phyloP scores from a whole-genome alignment of 345 rosid species.

The Triadica sebifera region DNA sequence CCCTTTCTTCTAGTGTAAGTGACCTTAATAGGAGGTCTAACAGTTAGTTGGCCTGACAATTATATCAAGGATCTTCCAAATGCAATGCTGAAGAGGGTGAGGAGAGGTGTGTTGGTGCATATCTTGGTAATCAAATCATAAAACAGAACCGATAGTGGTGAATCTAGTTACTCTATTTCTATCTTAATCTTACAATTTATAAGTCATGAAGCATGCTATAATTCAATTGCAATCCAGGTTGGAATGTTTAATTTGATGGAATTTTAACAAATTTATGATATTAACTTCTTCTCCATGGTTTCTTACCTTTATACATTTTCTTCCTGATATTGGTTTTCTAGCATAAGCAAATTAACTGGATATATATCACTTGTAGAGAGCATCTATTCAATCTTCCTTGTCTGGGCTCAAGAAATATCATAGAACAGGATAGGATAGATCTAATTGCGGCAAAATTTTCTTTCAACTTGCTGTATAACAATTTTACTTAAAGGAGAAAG shows the following conservation, averaged over 20 bases:
- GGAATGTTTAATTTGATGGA: neutral
- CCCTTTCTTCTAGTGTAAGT: no score
- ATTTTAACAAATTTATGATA: neutral
- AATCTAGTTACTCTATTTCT: neutral
- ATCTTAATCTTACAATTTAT: neutral
- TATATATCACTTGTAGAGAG: neutral
- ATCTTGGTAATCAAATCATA: neutral
- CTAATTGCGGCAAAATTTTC: neutral
- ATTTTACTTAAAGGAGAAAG: neutral
- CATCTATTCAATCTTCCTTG: neutral
- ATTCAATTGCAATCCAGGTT: neutral
- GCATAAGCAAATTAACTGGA: neutral
- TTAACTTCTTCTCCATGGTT: neutral
- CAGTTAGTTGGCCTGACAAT: neutral
- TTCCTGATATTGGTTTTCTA: neutral
- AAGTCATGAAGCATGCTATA: neutral
- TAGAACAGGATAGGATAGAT: neutral
- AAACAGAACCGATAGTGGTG: neutral
- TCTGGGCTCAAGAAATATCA: neutral
- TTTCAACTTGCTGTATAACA: neutral
- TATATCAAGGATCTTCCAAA: neutral
- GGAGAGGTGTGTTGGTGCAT: neutral
- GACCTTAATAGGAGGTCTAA: no score
- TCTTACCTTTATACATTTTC: neutral
- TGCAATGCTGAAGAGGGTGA: neutral